Conservation (phyloP, 164 flowering plant genomes). For the Berberis vulgaris region DNA sequence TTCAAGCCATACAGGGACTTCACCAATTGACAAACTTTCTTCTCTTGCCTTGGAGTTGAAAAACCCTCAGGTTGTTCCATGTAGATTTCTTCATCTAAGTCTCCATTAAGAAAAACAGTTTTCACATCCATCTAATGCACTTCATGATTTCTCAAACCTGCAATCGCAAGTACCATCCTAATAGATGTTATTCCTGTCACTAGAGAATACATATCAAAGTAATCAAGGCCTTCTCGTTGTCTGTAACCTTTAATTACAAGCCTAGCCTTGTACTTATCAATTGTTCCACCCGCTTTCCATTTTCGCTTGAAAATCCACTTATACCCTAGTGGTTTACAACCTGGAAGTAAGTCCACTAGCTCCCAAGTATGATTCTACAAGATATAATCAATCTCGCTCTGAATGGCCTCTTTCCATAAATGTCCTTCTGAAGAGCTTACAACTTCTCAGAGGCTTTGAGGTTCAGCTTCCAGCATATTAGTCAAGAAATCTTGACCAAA, state of each 20-base stretch:
- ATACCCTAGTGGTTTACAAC: too few species aligned
- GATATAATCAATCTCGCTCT: constrained; percentile 5
- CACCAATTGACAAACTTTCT: constrained; percentile 1
- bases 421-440: not conserved
- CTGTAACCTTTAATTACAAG: too few species aligned
- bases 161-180: not conserved
- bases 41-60: not conserved
- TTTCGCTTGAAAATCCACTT: too few species aligned
- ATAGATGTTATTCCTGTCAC: not conserved
- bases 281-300: too few species aligned
- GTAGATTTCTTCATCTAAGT: not conserved
- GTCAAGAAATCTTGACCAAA: not conserved
- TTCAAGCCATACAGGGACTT: not conserved
- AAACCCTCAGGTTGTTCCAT: constrained; percentile 5
- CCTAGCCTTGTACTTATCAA: too few species aligned
- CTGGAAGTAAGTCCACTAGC: too few species aligned
- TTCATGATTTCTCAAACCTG: not conserved
- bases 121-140: constrained; percentile 1
- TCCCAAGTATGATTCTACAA: constrained; percentile 4
- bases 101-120: not conserved
- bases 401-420: constrained; percentile 4
- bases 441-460: too few species aligned
- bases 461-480: not conserved
- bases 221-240: not conserved
- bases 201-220: not conserved